Base-by-base conservation (phyloP, 352 stramenopile genomes). In the Globisporangium splendens region DNA sequence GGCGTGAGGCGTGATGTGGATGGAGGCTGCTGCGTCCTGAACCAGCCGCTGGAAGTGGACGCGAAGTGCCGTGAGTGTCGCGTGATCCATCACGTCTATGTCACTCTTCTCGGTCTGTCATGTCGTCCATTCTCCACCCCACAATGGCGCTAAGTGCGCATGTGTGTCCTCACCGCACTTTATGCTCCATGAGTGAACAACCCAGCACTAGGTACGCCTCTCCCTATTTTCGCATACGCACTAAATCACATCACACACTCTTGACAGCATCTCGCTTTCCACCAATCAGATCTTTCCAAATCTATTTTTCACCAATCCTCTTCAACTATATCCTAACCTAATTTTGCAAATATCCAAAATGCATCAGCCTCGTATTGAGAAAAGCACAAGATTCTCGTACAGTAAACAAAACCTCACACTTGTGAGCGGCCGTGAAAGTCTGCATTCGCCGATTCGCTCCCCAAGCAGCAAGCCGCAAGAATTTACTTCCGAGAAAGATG, bases 371-470 rank as follows among this genome's bases (percentile, higher is more conserved):
- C 31, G 11, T 6, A 18, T 14, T 14, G 21, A 12, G 22, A 17
- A 21, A 22, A 8, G 24, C 17, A 8, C 47, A 3, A 5, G 22
- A 4, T 53, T 42, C 28, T 22, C 18, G 5, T 21, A 3, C 7
- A 24, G 28, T 35, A 35, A 35, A 35, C 28, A 35, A 20, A 0
- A 14, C 1, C 1, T 8, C 39, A 18, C n/a, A 54, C 5, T 4
- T 18, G 22, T 46, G 28, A n/a, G 41, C n/a, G n/a, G n/a, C n/a
- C n/a, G n/a, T n/a, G n/a, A n/a, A 41, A 15, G 17, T 44, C 20
- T 13, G 59, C 72, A 84, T 65, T 82, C 66, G 58, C 55, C 18
- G 65, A 77, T 83, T 75, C 62, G 63, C 61, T 39, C 46, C 13
- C 48, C 54, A 31, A 21, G 47, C 8, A 31, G 43, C 44, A 68